Evolutionary conservation across 2,329 filamentous ascomycete genomes (phyloP).

Genomic region (Stylonectria norvegica): DNA sequence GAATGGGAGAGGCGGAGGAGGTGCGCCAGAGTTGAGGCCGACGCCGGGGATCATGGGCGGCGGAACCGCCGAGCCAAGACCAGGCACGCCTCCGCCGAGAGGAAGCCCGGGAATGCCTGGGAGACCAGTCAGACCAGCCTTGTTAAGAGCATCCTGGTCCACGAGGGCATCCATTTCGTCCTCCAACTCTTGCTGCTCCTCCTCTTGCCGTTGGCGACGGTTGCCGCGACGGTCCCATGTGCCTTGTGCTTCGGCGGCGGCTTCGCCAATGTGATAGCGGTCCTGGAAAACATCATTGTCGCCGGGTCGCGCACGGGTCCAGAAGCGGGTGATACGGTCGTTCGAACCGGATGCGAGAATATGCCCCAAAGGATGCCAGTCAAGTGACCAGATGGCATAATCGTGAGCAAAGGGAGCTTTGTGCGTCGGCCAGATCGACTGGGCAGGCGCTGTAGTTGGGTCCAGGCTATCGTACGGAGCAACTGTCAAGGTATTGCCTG

Average conservation of each 20-base stretch:
- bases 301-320: conserved; percentile 85
- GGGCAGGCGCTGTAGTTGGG: conserved; percentile 72
- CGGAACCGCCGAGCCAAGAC: conserved; percentile 42
- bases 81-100: conserved; percentile 39
- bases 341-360: conserved; percentile 95
- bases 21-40: conserved; percentile 38
- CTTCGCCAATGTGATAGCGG: conserved; percentile 91
- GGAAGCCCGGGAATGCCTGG: conserved; percentile 59
- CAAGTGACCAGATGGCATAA: conserved; percentile 93
- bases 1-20: conserved; percentile 50
- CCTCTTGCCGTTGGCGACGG: conserved; percentile 76
- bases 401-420: conserved; percentile 84
- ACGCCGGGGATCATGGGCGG: conserved; percentile 50
- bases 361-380: conserved; percentile 96
- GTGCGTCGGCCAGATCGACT: conserved; percentile 91
- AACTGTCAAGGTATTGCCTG: conserved; percentile 65
- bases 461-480: conserved; percentile 85
- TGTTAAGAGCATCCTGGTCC: conserved; percentile 76
- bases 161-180: conserved; percentile 91
- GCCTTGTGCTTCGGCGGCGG: conserved; percentile 89
- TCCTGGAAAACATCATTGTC: conserved; percentile 84
- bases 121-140: conserved; percentile 39
- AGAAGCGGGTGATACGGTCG: conserved; percentile 94
- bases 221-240: conserved; percentile 83
- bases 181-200: conserved; percentile 89